Percentiles rank a stretch among this genome's conserved stretches.
Conservation (phyloP, 305 asterid genomes). For the Andrographis paniculata region DNA sequence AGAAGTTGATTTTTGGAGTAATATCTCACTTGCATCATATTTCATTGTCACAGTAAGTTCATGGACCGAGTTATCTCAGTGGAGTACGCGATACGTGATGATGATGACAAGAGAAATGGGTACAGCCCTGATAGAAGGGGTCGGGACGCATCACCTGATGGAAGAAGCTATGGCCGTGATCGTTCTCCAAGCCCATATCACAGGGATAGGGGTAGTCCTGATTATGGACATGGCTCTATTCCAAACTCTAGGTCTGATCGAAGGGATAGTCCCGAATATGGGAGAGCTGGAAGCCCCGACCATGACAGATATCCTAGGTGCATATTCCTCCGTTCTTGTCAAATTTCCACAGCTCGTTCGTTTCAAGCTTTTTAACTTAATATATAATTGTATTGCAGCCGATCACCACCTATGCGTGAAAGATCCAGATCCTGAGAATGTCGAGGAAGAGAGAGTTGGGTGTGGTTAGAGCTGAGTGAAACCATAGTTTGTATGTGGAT, state of each 20-base stretch:
- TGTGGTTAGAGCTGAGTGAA: no score
- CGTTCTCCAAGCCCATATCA: slow-evolving; percentile 75
- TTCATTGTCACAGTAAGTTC: slow-evolving; percentile 44
- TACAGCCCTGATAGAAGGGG: slow-evolving; percentile 80
- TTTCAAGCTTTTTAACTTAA: slow-evolving; percentile 1
- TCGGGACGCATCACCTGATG: slow-evolving; percentile 54
- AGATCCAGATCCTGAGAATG: slow-evolving; percentile 65
- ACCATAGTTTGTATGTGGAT: no score
- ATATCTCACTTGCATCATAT: not conserved
- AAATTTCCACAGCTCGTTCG: not conserved
- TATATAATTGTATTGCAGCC: slow-evolving; percentile 29
- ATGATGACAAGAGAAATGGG: slow-evolving; percentile 69
- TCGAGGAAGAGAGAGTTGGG: no score
- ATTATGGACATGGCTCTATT: slow-evolving; percentile 73
- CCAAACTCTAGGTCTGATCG: slow-evolving; percentile 51
- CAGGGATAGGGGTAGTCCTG: slow-evolving; percentile 90
- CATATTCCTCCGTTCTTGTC: not conserved
- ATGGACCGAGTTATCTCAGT: slow-evolving; percentile 88
- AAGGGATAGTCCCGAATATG: slow-evolving; percentile 56
- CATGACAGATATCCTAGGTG: slow-evolving; percentile 59
- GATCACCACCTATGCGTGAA: slow-evolving; percentile 53
- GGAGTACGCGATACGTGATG: slow-evolving; percentile 74
- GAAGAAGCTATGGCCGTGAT: slow-evolving; percentile 56
- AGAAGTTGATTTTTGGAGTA: no score
- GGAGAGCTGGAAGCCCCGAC: slow-evolving; percentile 48